phyloP scores from a whole-genome alignment of 306 rosid genomes.

The Comarum palustre region DNA sequence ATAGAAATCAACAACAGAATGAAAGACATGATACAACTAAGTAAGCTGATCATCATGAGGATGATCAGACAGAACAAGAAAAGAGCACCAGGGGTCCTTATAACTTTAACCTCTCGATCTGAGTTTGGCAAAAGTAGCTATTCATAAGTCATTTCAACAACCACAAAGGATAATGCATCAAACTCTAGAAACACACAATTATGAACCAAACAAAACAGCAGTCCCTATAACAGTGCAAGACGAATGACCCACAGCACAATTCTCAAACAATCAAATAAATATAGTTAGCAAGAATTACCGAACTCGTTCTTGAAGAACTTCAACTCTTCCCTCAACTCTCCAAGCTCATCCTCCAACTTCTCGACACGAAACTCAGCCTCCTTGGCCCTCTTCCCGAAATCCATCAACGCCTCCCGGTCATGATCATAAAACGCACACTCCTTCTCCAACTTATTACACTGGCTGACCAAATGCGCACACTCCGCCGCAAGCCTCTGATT shows the following conservation, averaged over 20 bases:
- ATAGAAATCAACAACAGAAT: conserved; percentile 34
- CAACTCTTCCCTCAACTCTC: conserved; percentile 49
- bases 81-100: not conserved
- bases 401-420: conserved; percentile 90
- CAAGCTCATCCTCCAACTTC: conserved; percentile 62
- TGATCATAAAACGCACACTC: conserved; percentile 74
- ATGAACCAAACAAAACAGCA: too few species aligned
- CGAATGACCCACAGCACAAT: not conserved
- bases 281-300: conserved; percentile 36
- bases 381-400: conserved; percentile 81
- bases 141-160: not conserved
- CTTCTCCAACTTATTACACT: conserved; percentile 61
- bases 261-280: not conserved
- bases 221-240: not conserved
- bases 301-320: conserved; percentile 33
- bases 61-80: conserved; percentile 30
- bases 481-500: conserved; percentile 68
- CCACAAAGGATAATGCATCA: not conserved
- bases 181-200: too few species aligned
- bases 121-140: not conserved
- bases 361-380: conserved; percentile 60
- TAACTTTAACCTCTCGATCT: too few species aligned
- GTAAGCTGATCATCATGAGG: conserved; percentile 45
- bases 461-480: conserved; percentile 45
- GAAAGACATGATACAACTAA: conserved; percentile 48